These are phyloP conservation scores for Stephania cephalantha DNA, from an alignment of 164 flowering plant genomes.

Conservation along the genomic window DNA sequence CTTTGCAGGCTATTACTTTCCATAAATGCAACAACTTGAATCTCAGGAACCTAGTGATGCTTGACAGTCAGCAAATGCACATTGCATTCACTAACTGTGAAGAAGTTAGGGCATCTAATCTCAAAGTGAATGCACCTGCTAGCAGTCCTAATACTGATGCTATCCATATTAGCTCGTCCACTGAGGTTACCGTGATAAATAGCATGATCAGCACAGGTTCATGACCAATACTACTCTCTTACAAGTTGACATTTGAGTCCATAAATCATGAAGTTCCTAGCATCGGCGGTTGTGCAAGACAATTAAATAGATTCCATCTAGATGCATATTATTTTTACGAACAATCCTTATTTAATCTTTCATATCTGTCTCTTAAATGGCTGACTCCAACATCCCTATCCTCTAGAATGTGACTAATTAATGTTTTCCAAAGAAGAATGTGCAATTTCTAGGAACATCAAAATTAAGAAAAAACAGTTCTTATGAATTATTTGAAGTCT, in stretches of 20 bases:
- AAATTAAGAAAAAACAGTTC: background rate
- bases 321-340: background rate
- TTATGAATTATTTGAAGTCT: too few relatives aligned
- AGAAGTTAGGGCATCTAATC: conserved; percentile 42
- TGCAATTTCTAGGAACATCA: background rate
- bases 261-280: background rate
- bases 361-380: too few relatives aligned
- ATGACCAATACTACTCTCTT: background rate
- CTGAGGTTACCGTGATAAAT: conserved; percentile 43
- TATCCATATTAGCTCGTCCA: conserved; percentile 75
- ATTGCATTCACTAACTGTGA: conserved; percentile 62
- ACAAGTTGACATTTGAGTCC: background rate
- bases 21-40: conserved; percentile 68
- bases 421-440: too few relatives aligned
- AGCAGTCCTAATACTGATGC: conserved; percentile 95
- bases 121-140: conserved; percentile 57
- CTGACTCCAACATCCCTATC: too few relatives aligned
- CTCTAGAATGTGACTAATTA: too few relatives aligned
- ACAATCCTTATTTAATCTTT: too few relatives aligned
- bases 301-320: too few relatives aligned
- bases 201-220: conserved; percentile 63
- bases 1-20: conserved; percentile 78
- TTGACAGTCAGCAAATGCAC: conserved; percentile 86
- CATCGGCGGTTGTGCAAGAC: too few relatives aligned
- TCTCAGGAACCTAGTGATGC: conserved; percentile 35